Evolutionary conservation across 176 grass and related monocot genomes (phyloP), one percentile per base, ranked within the genome.

Genomic region (Carex littledalei): DNA sequence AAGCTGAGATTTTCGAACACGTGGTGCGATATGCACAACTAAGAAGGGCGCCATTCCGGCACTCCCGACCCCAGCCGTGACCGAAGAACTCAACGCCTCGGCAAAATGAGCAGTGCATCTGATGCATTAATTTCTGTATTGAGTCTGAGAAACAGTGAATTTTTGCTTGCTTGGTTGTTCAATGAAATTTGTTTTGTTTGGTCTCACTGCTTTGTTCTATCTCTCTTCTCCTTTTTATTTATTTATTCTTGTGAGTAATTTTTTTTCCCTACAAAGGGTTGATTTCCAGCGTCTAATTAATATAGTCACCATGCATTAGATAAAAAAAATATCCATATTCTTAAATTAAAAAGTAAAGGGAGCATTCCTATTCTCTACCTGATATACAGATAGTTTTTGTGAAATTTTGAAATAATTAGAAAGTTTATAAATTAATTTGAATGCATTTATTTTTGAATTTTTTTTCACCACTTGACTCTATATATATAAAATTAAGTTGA

Each of bases 31-130:
- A 32, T 94, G 91, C 89, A 97, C 95, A 71, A 94, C 89, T 61
- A 37, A 93, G 78, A 97, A 97, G 87, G 95, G 95, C 11, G 95
- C 95, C 70, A 97, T 97, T 72, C 95, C 95, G 4, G 95, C 92
- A 2, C 92, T 97, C 41, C 95, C 92, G 24, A 94, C 92, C 6
- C 16, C 83, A 1, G 84, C 87, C 39, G 59, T 68, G 41, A 89
- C 91, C 0, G 61, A 57, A 50, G 87, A 93, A 13, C 86, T 97
- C 72, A 43, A 94, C 43, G 64, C 41, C 75, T 92, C 87, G 59
- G 84, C 45, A 47, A 93, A 93, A 55, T 94, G 79, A 85, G 71
- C 31, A 37, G 12, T 69, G 13, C 47, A 39, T 29, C 26, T 29
- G 26, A 29, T 29, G 26, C 26, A 29, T 29, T 29, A 29, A 29